A percentile compares a stretch with the other conserved stretches of the same genome.
phyloP scores from a whole-genome alignment of 2,329 filamentous ascomycete genomes.

The Aspergillus pseudoglaucus region DNA sequence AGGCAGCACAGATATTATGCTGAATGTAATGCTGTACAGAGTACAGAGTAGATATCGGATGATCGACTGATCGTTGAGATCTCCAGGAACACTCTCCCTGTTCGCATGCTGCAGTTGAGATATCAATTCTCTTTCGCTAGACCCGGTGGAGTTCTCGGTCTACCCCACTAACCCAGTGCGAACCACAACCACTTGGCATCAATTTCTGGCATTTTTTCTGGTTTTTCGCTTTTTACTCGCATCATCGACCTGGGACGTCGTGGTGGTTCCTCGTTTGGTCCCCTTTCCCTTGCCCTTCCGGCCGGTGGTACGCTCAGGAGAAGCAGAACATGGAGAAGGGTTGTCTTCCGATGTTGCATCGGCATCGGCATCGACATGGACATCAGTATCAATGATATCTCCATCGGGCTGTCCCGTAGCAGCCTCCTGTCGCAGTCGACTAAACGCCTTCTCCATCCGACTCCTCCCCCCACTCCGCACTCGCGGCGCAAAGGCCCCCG shows the following conservation, averaged over 20 bases:
- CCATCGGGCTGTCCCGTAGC: constrained; percentile 17
- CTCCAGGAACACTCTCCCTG: neutral
- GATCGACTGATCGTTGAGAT: constrained; percentile 4
- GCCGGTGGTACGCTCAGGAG: constrained; percentile 1
- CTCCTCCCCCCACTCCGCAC: constrained; percentile 57
- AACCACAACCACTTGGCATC: constrained; percentile 1
- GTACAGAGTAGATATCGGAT: neutral
- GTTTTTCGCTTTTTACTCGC: constrained; percentile 22
- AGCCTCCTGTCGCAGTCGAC: constrained; percentile 56
- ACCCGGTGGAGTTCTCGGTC: neutral
- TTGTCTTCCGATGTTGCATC: constrained; percentile 4
- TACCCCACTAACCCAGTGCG: constrained; percentile 2
- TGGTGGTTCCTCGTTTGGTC: constrained; percentile 9
- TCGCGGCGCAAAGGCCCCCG: constrained; percentile 63
- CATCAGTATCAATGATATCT: neutral
- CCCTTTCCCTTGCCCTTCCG: constrained; percentile 11
- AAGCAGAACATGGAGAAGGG: neutral
- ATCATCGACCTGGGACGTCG: constrained; percentile 4
- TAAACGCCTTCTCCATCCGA: constrained; percentile 70
- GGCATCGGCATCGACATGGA: constrained; percentile 16
- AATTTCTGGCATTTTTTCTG: constrained; percentile 5
- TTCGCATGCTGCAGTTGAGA: too few relatives aligned
- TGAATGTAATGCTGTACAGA: neutral
- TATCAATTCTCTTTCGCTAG: too few relatives aligned
- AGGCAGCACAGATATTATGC: neutral